Evolutionary conservation across 1,284 basidiomycete species (phyloP).

Genomic region (Phellopilus nigrolimitatus): DNA sequence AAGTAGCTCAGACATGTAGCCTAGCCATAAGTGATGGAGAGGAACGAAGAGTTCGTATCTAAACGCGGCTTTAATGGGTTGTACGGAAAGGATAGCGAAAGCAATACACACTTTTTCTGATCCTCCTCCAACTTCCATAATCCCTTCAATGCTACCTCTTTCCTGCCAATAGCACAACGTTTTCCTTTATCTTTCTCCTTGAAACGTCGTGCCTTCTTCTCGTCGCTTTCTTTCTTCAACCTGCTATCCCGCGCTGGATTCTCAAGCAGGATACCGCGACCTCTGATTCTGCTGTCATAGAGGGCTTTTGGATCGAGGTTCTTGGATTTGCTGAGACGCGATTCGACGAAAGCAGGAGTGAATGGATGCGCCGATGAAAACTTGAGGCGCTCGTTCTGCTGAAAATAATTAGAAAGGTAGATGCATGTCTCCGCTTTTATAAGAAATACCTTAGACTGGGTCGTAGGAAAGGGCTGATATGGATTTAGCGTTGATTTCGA

Average conservation of each 20-base stretch:
- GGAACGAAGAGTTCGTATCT: slow-evolving; percentile 71
- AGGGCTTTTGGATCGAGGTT: slow-evolving; percentile 41
- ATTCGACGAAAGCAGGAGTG: slow-evolving; percentile 32
- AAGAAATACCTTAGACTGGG: slow-evolving; percentile 6
- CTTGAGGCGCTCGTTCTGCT: slow-evolving; percentile 27
- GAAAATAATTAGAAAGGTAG: background rate
- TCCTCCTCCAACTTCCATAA: slow-evolving; percentile 56
- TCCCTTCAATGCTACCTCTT: slow-evolving; percentile 49
- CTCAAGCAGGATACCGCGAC: slow-evolving; percentile 59
- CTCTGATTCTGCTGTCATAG: slow-evolving; percentile 59
- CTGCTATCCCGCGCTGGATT: slow-evolving; percentile 58
- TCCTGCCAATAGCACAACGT: slow-evolving; percentile 42
- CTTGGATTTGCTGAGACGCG: slow-evolving; percentile 40
- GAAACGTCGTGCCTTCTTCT: slow-evolving; percentile 41
- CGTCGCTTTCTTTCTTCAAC: slow-evolving; percentile 40
- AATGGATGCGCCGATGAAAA: slow-evolving; percentile 33
- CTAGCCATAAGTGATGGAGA: slow-evolving; percentile 80
- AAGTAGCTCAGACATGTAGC: slow-evolving; percentile 81
- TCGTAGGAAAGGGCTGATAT: slow-evolving; percentile 17
- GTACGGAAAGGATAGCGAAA: background rate
- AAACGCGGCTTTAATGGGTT: slow-evolving; percentile 3
- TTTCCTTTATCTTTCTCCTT: slow-evolving; percentile 44
- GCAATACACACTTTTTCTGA: slow-evolving; percentile 49
- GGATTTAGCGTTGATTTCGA: slow-evolving; percentile 21
- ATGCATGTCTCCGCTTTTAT: background rate